Evolutionary conservation across 2,329 filamentous ascomycete species (phyloP), one percentile per base, ranked within the genome.

Genomic region (Diplodia intermedia): DNA sequence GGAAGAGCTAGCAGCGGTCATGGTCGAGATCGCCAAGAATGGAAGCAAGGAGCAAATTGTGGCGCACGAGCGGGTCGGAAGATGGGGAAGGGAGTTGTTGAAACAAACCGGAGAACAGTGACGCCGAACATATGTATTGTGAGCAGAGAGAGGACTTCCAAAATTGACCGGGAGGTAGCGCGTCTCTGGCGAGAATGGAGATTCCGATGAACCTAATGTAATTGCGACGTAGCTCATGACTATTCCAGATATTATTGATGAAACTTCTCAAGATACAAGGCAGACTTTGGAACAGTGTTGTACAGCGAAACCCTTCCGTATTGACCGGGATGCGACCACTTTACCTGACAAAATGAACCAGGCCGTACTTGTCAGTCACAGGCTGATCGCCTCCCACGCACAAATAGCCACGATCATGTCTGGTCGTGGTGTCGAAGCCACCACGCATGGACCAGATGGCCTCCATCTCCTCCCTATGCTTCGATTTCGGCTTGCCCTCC

Each of bases 391-490:
- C 33, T 15, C 15, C 23, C 20, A n/a, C 2, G 26, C 56, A 61
- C 12, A 47, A 8, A n/a, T 40, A n/a, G 14, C 36, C 38, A 14
- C 29, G 23, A 11, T 52, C 43, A 29, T 63, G 43, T 11, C 43
- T 36, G 9, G 11, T 40, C 23, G 54, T 36, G 47, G 31, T 38
- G 26, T 68, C 57, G 20, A 68, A 55, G 6, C 66, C 66, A 18
- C 57, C 57, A 5, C 26, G 7, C 47, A n/a, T 23, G 18, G 31
- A 3, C 66, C 57, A 68, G 36, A 65, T 4, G 9, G 53, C 7
- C 47, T 88, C 85, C 84, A 88, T 87, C 68, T 85, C 82, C 69
- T 79, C 61, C 14, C 86, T 77, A 72, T 83, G 81, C 72, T 84
- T 81, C 20, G 75, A 80, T 78, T 88, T 88, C 54, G 82, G 77